Percentiles rank a stretch among this genome's conserved stretches.
phyloP scores from a whole-genome alignment of 2,329 filamentous ascomycete species.

The Ceratocystis diversiconidia region DNA sequence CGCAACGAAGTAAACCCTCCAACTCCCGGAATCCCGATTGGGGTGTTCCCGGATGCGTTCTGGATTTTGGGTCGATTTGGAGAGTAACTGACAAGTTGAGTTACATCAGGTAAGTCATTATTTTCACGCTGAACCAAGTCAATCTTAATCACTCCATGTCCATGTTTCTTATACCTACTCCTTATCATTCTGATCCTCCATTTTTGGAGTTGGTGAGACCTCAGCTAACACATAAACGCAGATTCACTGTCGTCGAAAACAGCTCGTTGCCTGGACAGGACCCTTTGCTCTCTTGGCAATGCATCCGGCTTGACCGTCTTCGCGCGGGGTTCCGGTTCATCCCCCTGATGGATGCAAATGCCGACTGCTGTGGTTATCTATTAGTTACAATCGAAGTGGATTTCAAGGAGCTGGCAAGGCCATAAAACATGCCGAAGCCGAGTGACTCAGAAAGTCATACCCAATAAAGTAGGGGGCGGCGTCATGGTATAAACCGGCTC shows the following conservation, averaged over 20 bases:
- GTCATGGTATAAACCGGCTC: not conserved
- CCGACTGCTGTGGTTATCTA: slow-evolving; percentile 34
- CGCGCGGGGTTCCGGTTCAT: slow-evolving; percentile 42
- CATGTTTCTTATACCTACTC: not conserved
- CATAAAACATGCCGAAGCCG: not conserved
- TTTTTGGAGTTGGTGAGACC: not conserved
- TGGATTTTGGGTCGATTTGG: slow-evolving; percentile 44
- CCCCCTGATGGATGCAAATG: slow-evolving; percentile 33
- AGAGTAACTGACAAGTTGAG: slow-evolving; percentile 54
- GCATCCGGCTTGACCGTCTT: slow-evolving; percentile 45
- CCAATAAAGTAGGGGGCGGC: not conserved
- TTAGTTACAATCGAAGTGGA: slow-evolving; percentile 40
- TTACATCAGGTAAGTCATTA: slow-evolving; percentile 48
- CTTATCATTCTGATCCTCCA: too few species aligned
- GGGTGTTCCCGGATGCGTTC: slow-evolving; percentile 33
- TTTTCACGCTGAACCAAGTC: not conserved
- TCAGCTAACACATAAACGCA: slow-evolving; percentile 22
- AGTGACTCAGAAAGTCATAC: not conserved
- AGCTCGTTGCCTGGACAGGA: slow-evolving; percentile 28
- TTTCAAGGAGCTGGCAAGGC: slow-evolving; percentile 20
- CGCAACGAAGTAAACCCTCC: slow-evolving; percentile 41
- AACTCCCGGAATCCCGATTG: slow-evolving; percentile 52
- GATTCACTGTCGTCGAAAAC: slow-evolving; percentile 40
- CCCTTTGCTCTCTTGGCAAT: slow-evolving; percentile 39
- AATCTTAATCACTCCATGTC: not conserved